Conservation (phyloP, 2,329 filamentous ascomycete species). For the Penicillium paneum region DNA sequence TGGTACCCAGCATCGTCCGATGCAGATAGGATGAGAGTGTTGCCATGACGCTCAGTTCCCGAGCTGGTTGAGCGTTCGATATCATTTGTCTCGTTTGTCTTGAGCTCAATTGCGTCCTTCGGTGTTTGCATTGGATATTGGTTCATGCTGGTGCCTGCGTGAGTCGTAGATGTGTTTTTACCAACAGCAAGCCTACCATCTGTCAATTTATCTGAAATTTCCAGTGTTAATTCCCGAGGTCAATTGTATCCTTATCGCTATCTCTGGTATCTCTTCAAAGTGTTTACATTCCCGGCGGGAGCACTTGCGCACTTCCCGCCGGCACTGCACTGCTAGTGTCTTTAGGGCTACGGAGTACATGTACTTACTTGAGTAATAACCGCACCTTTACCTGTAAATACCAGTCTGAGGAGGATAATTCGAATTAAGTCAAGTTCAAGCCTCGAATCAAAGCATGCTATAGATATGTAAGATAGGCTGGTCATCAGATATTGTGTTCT, state of each 20-base stretch:
- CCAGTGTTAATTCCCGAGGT: neutral
- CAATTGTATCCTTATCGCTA: conserved; percentile 5
- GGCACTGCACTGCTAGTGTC: neutral
- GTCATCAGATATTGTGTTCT: no score
- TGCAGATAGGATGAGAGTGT: conserved; percentile 7
- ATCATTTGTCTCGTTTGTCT: conserved; percentile 3
- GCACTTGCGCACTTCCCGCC: neutral
- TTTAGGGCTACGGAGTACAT: neutral
- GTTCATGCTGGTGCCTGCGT: neutral
- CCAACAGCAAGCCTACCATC: neutral
- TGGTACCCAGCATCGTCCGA: conserved; percentile 29
- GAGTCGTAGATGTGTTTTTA: neutral
- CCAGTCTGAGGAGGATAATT: no score
- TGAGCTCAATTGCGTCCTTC: neutral
- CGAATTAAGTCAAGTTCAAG: no score
- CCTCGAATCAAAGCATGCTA: no score
- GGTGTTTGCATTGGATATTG: neutral
- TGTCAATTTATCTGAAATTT: neutral
- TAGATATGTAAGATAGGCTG: no score
- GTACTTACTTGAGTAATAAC: no score
- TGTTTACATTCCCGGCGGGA: neutral
- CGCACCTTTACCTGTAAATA: no score
- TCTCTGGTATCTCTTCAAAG: neutral
- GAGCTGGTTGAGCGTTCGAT: conserved; percentile 15
- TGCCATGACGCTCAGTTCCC: conserved; percentile 11